Base-by-base conservation (phyloP, 2,329 filamentous ascomycete species). In the Fusarium euwallaceae region DNA sequence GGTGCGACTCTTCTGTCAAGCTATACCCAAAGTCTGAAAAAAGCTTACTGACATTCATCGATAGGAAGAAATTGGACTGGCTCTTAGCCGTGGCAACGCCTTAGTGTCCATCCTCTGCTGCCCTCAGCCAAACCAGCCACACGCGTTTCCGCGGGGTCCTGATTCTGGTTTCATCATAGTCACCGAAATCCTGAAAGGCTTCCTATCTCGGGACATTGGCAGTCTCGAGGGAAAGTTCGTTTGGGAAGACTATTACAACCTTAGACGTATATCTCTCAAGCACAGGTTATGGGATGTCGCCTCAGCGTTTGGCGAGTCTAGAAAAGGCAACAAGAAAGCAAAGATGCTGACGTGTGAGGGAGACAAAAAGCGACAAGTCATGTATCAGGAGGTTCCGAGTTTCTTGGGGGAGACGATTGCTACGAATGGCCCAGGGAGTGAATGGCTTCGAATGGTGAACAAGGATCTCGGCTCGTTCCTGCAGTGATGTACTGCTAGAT, bases 11-110 rank as follows among this genome's bases (percentile, higher is more conserved):
- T 11, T 3, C 6, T 2, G 29, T 24, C 8, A 29, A 10, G 5
- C 36, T 27, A 2, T 16, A 5, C 3, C 4, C 22, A n/a, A 9
- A 12, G 16, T 4, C 6, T 22, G 10, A 37, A 16, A 10, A 45
- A 10, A 45, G 12, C 20, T 16, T 34, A 7, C 56, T 61, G 11
- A 67, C 43, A 3, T 16, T 11, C 1, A 29, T 20, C 0, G 1
- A 20, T n/a, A 77, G 75, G 29, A 51, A 3, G 32, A 68, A 36
- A 75, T 71, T n/a, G 71, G 63, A 14, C 22, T n/a, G 22, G 55
- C 29, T 11, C 20, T 77, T 11, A 51, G 66, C 9, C 60, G 22
- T 24, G 65, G 48, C 14, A 20, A 16, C 2, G 73, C 69, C 6
- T 6, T 77, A 20, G 41, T 36, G 11, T 43, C 63, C 3, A 34